phyloP scores from a whole-genome alignment of 2,329 filamentous ascomycete species.

The Pseudogymnoascus sp. region DNA sequence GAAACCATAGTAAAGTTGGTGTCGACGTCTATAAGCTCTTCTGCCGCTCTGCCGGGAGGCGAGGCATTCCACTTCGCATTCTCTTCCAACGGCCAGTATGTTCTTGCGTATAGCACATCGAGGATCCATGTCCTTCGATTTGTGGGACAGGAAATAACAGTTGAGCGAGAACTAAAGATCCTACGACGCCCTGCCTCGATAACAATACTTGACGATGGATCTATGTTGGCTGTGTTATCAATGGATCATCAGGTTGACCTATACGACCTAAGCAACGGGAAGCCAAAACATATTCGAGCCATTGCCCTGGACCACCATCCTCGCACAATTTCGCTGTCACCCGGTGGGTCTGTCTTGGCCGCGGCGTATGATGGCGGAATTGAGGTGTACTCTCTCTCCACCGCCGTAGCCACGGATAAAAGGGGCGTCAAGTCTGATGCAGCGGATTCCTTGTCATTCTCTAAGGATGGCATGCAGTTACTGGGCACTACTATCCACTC shows the following conservation, averaged over 20 bases:
- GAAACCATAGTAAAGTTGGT: constrained; percentile 71
- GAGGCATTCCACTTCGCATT: constrained; percentile 81
- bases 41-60: constrained; percentile 68
- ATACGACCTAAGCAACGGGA: constrained; percentile 61
- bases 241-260: constrained; percentile 78
- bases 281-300: constrained; percentile 64
- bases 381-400: constrained; percentile 70
- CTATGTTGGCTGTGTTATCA: constrained; percentile 69
- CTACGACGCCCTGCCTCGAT: constrained; percentile 66
- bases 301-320: constrained; percentile 73
- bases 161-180: constrained; percentile 73
- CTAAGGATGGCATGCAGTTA: constrained; percentile 68
- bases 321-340: constrained; percentile 70
- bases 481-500: constrained; percentile 65
- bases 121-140: constrained; percentile 73
- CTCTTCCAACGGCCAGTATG: constrained; percentile 64
- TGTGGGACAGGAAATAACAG: constrained; percentile 48
- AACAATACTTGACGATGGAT: constrained; percentile 72
- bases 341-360: constrained; percentile 72
- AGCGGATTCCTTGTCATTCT: constrained; percentile 68
- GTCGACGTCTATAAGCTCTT: constrained; percentile 72
- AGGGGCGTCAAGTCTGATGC: constrained; percentile 71
- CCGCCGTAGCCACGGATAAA: constrained; percentile 56
- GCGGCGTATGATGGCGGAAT: constrained; percentile 84
- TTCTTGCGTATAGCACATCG: constrained; percentile 79